phyloP scores from a whole-genome alignment of 306 rosid genomes.

The Trifolium pratense region DNA sequence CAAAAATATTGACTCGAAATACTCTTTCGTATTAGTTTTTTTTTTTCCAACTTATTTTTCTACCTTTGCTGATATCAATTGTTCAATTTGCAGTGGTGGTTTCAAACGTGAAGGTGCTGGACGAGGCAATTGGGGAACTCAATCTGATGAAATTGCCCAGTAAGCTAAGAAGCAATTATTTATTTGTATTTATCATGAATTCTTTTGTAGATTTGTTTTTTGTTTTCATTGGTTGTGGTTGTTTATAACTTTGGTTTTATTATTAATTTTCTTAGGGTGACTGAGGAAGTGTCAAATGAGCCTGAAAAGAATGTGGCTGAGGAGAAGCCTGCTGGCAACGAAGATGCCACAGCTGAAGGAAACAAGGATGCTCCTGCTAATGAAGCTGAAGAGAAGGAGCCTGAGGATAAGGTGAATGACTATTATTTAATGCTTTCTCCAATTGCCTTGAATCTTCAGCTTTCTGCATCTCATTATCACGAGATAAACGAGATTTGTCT shows the following conservation, averaged over 20 bases:
- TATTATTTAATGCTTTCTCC: not conserved
- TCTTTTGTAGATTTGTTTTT: not conserved
- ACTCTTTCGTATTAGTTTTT: not conserved
- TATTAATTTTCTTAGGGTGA: conserved; percentile 48
- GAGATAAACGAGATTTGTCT: not conserved
- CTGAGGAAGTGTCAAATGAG: conserved; percentile 68
- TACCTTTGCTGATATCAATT: conserved; percentile 4
- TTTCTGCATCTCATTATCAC: not conserved
- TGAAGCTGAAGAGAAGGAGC: conserved; percentile 78
- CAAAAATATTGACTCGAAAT: not conserved
- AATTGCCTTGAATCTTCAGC: not conserved
- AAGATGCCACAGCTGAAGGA: conserved; percentile 52
- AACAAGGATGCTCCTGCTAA: conserved; percentile 61
- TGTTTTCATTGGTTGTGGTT: not conserved
- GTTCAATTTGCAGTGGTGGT: conserved; percentile 61
- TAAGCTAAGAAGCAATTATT: conserved; percentile 35
- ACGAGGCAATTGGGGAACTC: conserved; percentile 95
- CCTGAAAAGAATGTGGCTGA: conserved; percentile 67
- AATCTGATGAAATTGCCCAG: conserved; percentile 72
- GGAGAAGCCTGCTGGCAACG: conserved; percentile 79
- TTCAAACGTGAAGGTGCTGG: conserved; percentile 86
- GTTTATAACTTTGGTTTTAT: conserved; percentile 1
- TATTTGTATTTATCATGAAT: not conserved
- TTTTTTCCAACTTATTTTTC: conserved; percentile 1
- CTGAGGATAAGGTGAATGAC: conserved; percentile 75